Evolutionary conservation across 176 grass and related monocot genomes (phyloP).

Genomic region (Miscanthus lutarioriparius): DNA sequence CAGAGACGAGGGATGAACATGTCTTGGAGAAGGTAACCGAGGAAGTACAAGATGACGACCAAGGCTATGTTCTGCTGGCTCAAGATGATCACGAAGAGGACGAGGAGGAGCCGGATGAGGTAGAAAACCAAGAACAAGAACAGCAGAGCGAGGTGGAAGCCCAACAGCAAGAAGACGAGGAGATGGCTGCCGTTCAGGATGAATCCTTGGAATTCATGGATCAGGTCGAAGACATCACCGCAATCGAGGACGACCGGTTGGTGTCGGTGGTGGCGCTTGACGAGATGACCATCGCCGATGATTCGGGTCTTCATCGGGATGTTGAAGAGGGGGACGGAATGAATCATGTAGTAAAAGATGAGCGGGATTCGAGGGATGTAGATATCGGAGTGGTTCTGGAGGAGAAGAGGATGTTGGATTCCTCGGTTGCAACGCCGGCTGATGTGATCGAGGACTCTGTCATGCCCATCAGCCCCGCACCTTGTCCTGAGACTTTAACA

Average conservation of each 20-base stretch:
- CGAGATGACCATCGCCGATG: constrained; percentile 44
- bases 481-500: background rate
- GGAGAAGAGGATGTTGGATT: constrained; percentile 57
- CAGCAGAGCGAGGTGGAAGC: constrained; percentile 8
- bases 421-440: background rate
- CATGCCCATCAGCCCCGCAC: background rate
- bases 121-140: background rate
- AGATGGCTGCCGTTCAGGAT: constrained; percentile 28
- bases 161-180: background rate
- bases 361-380: constrained; percentile 31
- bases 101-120: constrained; percentile 6
- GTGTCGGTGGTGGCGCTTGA: constrained; percentile 54
- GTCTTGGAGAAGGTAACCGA: background rate
- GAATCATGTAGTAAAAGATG: background rate
- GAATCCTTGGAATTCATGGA: constrained; percentile 42
- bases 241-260: constrained; percentile 40
- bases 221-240: constrained; percentile 29
- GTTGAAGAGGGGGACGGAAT: constrained; percentile 5
- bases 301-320: constrained; percentile 25
- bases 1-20: background rate
- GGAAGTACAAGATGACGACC: constrained; percentile 16
- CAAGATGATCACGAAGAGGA: constrained; percentile 55
- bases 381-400: constrained; percentile 48
- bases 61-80: constrained; percentile 38
- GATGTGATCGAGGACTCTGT: constrained; percentile 19